Conservation (phyloP, 148 eudicot genomes). For the Amaranthus hypochondriacus region DNA sequence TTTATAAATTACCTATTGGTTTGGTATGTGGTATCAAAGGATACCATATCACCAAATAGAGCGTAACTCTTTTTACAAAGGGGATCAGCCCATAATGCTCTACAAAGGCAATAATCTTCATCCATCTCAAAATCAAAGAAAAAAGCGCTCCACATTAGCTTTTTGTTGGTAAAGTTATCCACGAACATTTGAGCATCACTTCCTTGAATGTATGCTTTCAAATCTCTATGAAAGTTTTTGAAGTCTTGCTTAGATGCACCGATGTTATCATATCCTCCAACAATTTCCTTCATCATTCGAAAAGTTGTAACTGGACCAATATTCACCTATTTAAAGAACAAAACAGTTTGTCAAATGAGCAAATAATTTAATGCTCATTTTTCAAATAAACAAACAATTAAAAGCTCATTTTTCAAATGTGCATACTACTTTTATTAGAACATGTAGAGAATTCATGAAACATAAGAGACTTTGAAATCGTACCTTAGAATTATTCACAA, state of each 20-base stretch:
- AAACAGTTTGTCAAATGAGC: too few relatives aligned
- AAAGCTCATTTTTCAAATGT: too few relatives aligned
- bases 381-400: too few relatives aligned
- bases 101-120: neutral
- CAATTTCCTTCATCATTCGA: neutral
- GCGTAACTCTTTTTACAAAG: conserved; percentile 6
- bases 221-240: neutral
- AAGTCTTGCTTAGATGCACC: neutral
- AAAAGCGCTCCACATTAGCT: neutral
- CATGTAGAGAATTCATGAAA: too few relatives aligned
- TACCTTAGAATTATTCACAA: neutral
- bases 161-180: neutral
- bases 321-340: neutral
- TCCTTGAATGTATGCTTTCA: neutral
- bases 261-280: neutral
- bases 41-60: neutral
- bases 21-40: neutral
- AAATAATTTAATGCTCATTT: too few relatives aligned
- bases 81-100: neutral
- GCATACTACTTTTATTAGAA: neutral
- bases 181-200: neutral
- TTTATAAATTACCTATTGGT: neutral
- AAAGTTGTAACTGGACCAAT: neutral
- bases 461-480: neutral
- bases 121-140: neutral